Percentiles rank a stretch among this genome's conserved stretches.
Evolutionary conservation across 306 rosid species (phyloP).

Genomic region (Trifolium dubium): DNA sequence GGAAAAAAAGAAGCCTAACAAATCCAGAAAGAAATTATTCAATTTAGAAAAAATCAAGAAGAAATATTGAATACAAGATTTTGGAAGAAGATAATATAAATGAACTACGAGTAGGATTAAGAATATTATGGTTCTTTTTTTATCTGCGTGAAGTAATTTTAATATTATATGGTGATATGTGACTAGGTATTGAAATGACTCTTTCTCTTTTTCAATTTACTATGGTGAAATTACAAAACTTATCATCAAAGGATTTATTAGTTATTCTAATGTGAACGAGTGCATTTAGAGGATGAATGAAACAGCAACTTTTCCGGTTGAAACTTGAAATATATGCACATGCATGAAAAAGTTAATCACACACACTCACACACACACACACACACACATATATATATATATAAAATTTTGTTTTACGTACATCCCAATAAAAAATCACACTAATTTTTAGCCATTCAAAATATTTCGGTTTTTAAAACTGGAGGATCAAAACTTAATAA

Average conservation of each 20-base stretch:
- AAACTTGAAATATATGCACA: neutral
- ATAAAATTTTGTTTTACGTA: too few species aligned
- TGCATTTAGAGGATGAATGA: neutral
- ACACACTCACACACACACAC: too few species aligned
- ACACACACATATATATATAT: too few species aligned
- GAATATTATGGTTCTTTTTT: neutral
- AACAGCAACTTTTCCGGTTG: neutral
- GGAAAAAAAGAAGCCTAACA: constrained; percentile 9
- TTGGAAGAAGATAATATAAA: constrained; percentile 10
- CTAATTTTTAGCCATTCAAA: too few species aligned
- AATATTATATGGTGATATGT: neutral
- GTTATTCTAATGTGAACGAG: neutral
- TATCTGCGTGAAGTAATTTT: neutral
- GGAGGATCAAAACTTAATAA: too few species aligned
- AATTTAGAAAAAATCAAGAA: constrained; percentile 6
- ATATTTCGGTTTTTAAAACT: too few species aligned
- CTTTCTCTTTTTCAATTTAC: neutral
- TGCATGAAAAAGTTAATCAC: neutral
- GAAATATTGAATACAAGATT: constrained; percentile 39
- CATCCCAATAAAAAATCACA: too few species aligned
- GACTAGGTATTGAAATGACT: neutral
- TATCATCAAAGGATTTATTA: neutral
- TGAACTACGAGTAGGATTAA: neutral
- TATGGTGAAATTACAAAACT: neutral
- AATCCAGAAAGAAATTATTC: constrained; percentile 36